Evolutionary conservation across 768 basidiomycete genomes (phyloP), one percentile per base, ranked within the genome.

Genomic region (Boletus fagicola): DNA sequence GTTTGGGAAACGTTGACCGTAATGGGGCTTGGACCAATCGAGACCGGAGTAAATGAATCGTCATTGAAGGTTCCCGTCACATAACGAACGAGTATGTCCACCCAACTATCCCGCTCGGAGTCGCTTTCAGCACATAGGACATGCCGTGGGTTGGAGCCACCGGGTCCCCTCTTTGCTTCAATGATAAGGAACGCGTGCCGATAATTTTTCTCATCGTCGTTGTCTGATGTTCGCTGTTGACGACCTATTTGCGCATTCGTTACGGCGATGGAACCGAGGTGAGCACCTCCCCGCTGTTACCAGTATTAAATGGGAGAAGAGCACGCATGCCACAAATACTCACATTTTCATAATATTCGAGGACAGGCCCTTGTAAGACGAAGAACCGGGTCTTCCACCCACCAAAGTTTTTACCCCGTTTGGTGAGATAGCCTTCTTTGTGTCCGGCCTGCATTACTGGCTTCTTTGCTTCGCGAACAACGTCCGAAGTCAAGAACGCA

Each of bases 381-480:
- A 98, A 98, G 73, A 87, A 99, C 43, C 97, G 82, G 26, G 93
- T 93, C 69, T 96, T 95, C 96, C 93, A 95, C 2, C 96, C 94
- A 45, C 97, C 97, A 74, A 98, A 98, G 67, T 93, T 97, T 77
- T 98, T 94, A 22, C 95, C 95, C 56, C 94, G 82, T 75, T 98
- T 98, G 20, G 96, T 98, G 36, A 97, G 77, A 70, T 96, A 96
- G 16, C 95, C 96, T 72, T 96, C 92, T 73, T 96, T 97, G 75
- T 94, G 86, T 28, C 90, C 90, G 2, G 80, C 80, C 67, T 90
- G 88, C 76, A 83, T 83, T 20, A 90, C 90, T 2, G 90, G 88
- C 59, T 86, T 84, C 69, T 83, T 84, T 45, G 86, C 77, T 61
- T 87, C 86, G 35, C 85, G 85, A 36, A 94, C 83, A 53, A 96